These are phyloP conservation scores for Erysiphe pulchra DNA, from an alignment of 2,329 filamentous ascomycete species.

Conservation along the genomic window DNA sequence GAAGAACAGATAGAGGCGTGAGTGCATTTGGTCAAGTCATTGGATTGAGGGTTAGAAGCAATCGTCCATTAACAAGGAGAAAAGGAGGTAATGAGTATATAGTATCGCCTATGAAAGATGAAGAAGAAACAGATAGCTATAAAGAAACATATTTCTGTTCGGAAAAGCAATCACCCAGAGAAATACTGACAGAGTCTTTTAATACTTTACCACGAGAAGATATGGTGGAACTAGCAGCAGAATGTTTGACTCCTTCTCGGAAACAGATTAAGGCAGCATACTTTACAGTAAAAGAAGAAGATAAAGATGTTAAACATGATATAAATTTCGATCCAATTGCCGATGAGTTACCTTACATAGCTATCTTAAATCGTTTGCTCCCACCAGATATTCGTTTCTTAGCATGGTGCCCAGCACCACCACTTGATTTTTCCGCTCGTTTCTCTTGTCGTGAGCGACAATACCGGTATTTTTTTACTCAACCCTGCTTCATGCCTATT, in stretches of 20 bases:
- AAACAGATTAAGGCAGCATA: conserved; percentile 2
- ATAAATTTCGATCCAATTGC: conserved; percentile 36
- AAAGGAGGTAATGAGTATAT: conserved; percentile 5
- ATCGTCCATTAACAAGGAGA: conserved; percentile 28
- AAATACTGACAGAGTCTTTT: conserved; percentile 1
- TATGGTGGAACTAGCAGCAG: conserved; percentile 8
- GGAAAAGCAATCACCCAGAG: no score
- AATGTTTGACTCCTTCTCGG: conserved; percentile 7
- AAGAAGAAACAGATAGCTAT: not conserved
- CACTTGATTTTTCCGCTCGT: conserved; percentile 60
- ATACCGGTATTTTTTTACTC: conserved; percentile 95
- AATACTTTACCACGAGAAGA: conserved; percentile 9
- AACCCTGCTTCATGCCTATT: conserved; percentile 57
- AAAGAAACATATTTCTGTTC: no score
- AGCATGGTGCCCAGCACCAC: conserved; percentile 74
- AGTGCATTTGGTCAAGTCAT: conserved; percentile 95
- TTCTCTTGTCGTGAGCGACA: conserved; percentile 80
- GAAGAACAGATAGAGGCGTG: conserved; percentile 75
- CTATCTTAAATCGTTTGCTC: conserved; percentile 63
- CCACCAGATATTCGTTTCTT: conserved; percentile 74
- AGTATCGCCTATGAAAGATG: not conserved
- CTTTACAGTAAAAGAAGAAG: conserved; percentile 3
- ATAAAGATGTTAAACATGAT: conserved; percentile 10
- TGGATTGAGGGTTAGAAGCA: conserved; percentile 58
- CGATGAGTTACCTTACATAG: conserved; percentile 67